A percentile compares a stretch with the other conserved stretches of the same genome.
Evolutionary conservation across 1,139 yeast species (phyloP).

Genomic region (Nakaseomyces kungkrabaensis): DNA sequence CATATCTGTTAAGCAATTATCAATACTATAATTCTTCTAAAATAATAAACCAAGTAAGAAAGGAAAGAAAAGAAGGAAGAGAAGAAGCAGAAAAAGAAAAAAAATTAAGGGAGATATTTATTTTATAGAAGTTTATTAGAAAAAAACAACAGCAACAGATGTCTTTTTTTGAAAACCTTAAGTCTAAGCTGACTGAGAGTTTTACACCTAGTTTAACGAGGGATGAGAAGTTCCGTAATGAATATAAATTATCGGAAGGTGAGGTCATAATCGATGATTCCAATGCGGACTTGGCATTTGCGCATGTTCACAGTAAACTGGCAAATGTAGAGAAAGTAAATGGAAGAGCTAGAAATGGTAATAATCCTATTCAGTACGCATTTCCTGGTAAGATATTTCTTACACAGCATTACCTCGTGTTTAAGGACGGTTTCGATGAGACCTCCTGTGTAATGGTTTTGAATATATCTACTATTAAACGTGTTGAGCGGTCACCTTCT

Average conservation of each 20-base stretch:
- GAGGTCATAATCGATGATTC: slow-evolving; percentile 60
- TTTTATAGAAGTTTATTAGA: too few species aligned
- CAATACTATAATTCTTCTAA: too few species aligned
- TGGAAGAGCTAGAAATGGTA: slow-evolving; percentile 5
- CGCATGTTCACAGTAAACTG: slow-evolving; percentile 18
- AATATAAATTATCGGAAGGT: slow-evolving; percentile 58
- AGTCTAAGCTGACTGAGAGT: slow-evolving; percentile 33
- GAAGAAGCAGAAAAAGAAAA: too few species aligned
- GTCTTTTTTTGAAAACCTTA: slow-evolving; percentile 43
- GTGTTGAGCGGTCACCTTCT: slow-evolving; percentile 78
- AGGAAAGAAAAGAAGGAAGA: too few species aligned
- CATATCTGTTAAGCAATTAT: too few species aligned
- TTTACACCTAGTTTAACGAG: slow-evolving; percentile 32
- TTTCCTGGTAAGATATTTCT: slow-evolving; percentile 55
- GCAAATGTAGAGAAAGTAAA: slow-evolving; percentile 6
- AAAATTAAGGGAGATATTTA: too few species aligned
- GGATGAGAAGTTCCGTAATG: slow-evolving; percentile 61
- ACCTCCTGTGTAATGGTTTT: slow-evolving; percentile 59
- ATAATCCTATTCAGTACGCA: slow-evolving; percentile 26
- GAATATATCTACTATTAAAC: slow-evolving; percentile 69
- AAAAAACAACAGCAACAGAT: slow-evolving; percentile 19
- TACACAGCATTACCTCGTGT: slow-evolving; percentile 67
- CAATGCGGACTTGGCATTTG: slow-evolving; percentile 54
- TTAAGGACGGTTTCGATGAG: slow-evolving; percentile 59
- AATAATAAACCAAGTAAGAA: too few species aligned